Base-by-base conservation (phyloP, 176 grass and related monocot species). In the Dendrocalamus sinicus region DNA sequence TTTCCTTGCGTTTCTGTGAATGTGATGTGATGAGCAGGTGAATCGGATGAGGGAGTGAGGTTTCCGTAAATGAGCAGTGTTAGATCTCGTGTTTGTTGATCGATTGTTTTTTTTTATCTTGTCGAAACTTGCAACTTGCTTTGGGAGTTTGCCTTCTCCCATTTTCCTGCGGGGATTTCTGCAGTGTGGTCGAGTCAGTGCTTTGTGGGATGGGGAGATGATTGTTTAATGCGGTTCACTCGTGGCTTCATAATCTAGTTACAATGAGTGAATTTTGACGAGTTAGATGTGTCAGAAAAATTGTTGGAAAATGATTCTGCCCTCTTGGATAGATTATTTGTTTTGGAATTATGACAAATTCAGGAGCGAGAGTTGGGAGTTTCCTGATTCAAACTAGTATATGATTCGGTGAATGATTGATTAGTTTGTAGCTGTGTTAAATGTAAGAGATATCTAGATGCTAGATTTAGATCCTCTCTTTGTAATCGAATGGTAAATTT, bases 71-170 rank as follows among this genome's bases (percentile, higher is more conserved):
- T 73, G 50, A 3, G 9, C 10, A 73, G n/a, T 59, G 67, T 16
- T 73, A 70, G 80, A 87, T 91, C 89, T 87, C 63, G 68, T 67
- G 17, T 57, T 6, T 35, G 51, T 61, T 43, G 20, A 8, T 47
- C 20, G 41, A 8, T 65, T 82, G 37, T 46, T 46, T 45, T 52
- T 52, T 4, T 22, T 30, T 2, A 68, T 65, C 57, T 62, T 16
- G 9, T 16, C n/a, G 1, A 9, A 4, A 15, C 52, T 64, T 62
- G 35, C 9, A 4, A 15, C 52, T 64, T 62, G 35, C 9, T 50
- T 63, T 46, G 16, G 65, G 53, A 45, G 22, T 40, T 81, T 70
- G 50, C 13, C 12, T 70, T 70, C 22, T 43, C 12, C 50, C 50
- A 17, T 61, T 44, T 12, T 57, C 7, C 77, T 19, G 16, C 8